These are phyloP conservation scores for Aspergillus latus DNA, from an alignment of 2,329 filamentous ascomycete genomes.

Conservation along the genomic window DNA sequence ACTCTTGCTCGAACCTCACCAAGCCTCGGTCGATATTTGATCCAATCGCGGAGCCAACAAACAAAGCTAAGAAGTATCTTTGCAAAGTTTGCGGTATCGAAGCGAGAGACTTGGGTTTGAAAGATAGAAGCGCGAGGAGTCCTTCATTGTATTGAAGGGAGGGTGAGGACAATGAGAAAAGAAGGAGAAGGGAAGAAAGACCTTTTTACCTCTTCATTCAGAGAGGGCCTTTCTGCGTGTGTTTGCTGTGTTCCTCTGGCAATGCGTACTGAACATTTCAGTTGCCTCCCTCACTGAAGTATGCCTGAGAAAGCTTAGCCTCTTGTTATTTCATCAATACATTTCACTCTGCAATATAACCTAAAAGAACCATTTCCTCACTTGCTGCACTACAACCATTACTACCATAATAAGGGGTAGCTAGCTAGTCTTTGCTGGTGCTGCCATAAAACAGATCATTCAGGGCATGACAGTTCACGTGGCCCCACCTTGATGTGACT, in stretches of 20 bases:
- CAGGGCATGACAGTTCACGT: slow-evolving; percentile 9
- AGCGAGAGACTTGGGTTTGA: neutral
- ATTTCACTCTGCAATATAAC: neutral
- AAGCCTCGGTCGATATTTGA: neutral
- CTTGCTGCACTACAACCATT: too few relatives aligned
- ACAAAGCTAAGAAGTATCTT: neutral
- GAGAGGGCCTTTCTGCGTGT: neutral
- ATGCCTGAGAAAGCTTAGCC: neutral
- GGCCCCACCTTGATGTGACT: neutral
- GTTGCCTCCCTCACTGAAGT: neutral
- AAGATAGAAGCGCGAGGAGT: neutral
- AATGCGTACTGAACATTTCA: neutral
- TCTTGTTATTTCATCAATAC: neutral
- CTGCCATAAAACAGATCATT: neutral
- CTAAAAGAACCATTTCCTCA: neutral
- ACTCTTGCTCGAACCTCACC: neutral
- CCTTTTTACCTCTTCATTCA: neutral
- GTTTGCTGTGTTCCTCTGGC: neutral
- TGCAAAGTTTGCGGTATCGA: neutral
- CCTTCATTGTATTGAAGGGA: neutral
- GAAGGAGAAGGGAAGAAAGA: neutral
- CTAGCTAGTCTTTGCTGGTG: too few relatives aligned
- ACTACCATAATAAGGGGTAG: too few relatives aligned
- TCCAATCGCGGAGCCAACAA: neutral
- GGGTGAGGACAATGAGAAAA: neutral